Percentiles rank a stretch among this genome's conserved stretches.
These are phyloP conservation scores for Saturnispora silvae DNA, from an alignment of 805 yeast species.

Conservation along the genomic window DNA sequence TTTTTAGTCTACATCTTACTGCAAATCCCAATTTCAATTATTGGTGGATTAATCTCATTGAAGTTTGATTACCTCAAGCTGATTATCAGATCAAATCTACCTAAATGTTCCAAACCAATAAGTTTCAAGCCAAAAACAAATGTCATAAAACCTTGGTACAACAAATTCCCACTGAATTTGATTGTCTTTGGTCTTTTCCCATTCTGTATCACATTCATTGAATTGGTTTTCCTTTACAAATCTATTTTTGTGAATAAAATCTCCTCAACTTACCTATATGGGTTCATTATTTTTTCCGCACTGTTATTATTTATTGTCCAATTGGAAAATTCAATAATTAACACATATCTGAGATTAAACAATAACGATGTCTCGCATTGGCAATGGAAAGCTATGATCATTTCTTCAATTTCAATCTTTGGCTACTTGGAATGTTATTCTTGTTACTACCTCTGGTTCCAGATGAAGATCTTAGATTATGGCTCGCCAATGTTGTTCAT, in stretches of 20 bases:
- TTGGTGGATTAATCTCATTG: conserved; percentile 51
- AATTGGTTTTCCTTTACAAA: conserved; percentile 59
- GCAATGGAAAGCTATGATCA: conserved; percentile 76
- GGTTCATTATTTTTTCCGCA: conserved; percentile 58
- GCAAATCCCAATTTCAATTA: conserved; percentile 64
- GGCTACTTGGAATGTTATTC: conserved; percentile 62
- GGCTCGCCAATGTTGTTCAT: conserved; percentile 60
- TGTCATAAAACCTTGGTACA: conserved; percentile 27
- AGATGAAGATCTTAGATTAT: conserved; percentile 53
- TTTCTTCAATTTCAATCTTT: conserved; percentile 60
- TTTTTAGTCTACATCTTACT: conserved; percentile 49
- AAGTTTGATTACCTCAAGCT: conserved; percentile 17
- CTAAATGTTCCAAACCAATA: conserved; percentile 12
- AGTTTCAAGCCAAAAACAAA: background rate
- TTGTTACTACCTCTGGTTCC: conserved; percentile 49
- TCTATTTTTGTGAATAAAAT: conserved; percentile 75
- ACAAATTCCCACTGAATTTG: conserved; percentile 25
- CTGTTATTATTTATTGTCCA: conserved; percentile 51
- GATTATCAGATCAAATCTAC: conserved; percentile 16
- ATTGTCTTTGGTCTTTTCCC: conserved; percentile 63
- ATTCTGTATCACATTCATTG: conserved; percentile 72
- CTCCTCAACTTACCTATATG: conserved; percentile 43
- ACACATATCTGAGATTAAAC: conserved; percentile 50
- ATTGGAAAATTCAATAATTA: conserved; percentile 60
- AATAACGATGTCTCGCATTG: conserved; percentile 47